Conservation (phyloP, 148 eudicot species). For the Silene latifolia region DNA sequence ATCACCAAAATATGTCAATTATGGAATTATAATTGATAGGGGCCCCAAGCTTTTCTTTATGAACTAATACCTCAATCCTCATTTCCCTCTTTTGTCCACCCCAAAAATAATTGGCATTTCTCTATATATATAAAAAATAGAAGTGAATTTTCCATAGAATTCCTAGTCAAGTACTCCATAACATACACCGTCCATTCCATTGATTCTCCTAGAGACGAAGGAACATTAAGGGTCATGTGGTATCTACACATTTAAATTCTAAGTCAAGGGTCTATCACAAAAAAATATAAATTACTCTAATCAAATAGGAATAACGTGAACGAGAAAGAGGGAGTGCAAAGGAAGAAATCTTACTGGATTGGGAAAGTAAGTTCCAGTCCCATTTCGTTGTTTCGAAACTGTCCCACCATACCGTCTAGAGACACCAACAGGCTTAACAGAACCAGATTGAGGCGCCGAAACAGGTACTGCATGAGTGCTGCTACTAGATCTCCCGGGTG, state of each 20-base stretch:
- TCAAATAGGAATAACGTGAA: background rate
- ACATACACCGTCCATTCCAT: too few species aligned
- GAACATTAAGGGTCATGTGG: too few species aligned
- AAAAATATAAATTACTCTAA: too few species aligned
- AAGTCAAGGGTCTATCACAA: too few species aligned
- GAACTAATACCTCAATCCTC: background rate
- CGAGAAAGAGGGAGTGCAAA: background rate
- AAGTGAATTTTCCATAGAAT: too few species aligned
- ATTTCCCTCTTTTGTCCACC: too few species aligned
- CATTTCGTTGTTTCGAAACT: conserved; percentile 39
- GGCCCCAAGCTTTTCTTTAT: background rate
- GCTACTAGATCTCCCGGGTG: conserved; percentile 21
- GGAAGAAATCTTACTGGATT: conserved; percentile 38
- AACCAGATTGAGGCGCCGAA: conserved; percentile 36
- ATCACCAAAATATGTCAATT: too few species aligned
- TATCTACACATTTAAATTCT: too few species aligned
- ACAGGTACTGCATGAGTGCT: conserved; percentile 26
- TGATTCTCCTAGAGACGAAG: too few species aligned
- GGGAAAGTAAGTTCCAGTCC: conserved; percentile 63
- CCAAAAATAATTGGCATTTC: too few species aligned
- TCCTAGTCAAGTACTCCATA: too few species aligned
- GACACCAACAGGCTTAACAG: conserved; percentile 28
- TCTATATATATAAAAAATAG: too few species aligned
- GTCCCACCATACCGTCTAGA: conserved; percentile 36
- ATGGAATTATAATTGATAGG: background rate